These are phyloP conservation scores for Schizothecium vesticola DNA, from an alignment of 495 filamentous ascomycete genomes.

Conservation along the genomic window DNA sequence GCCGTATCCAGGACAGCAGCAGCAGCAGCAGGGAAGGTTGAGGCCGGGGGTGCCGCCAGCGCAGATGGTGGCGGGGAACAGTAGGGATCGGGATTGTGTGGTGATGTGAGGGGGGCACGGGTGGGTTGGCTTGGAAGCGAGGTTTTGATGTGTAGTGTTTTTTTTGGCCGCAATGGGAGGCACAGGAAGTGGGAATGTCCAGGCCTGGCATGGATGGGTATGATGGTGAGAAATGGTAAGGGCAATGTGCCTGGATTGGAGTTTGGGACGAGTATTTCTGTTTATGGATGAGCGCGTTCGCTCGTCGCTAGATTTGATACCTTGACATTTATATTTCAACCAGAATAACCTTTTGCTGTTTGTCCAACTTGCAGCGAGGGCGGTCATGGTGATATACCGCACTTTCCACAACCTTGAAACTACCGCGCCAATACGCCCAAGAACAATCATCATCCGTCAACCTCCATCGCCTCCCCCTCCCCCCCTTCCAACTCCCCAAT, in stretches of 20 bases:
- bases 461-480: slow-evolving; percentile 22
- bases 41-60: slow-evolving; percentile 1
- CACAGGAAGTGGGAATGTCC: background rate
- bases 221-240: background rate
- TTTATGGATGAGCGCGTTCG: background rate
- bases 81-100: slow-evolving; percentile 1
- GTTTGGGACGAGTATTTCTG: background rate
- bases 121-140: no score
- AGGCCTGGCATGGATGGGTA: background rate
- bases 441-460: slow-evolving; percentile 10
- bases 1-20: background rate
- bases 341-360: background rate
- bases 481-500: slow-evolving; percentile 47
- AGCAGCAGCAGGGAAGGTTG: background rate
- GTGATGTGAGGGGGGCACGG: background rate
- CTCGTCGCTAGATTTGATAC: background rate
- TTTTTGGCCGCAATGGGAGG: background rate
- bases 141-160: background rate
- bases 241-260: background rate
- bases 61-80: background rate
- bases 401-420: background rate
- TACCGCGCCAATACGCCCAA: background rate
- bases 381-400: background rate
- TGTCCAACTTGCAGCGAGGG: background rate
- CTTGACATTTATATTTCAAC: background rate